Conservation (phyloP, 225 moss, liverwort and hornwort species). For the Physcomitrium patens region DNA sequence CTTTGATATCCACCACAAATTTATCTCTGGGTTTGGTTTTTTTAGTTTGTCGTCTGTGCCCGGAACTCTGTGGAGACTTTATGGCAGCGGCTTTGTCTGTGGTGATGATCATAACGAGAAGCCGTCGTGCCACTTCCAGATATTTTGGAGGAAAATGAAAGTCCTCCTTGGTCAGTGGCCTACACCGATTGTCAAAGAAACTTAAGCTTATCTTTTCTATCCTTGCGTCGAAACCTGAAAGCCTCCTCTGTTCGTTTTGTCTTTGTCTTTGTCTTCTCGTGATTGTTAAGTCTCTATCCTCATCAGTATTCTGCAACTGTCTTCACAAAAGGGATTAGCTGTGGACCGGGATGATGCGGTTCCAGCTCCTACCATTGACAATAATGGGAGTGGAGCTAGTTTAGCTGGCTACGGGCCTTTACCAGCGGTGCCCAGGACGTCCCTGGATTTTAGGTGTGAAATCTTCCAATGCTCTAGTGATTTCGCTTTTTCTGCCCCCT, state of each 20-base stretch:
- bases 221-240: background rate
- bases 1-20: background rate
- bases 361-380: constrained; percentile 30
- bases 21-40: background rate
- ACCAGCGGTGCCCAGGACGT: constrained; percentile 44
- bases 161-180: background rate
- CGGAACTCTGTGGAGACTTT: background rate
- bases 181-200: background rate
- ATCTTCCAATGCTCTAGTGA: constrained; percentile 15
- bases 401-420: constrained; percentile 63
- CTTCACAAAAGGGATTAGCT: constrained; percentile 45
- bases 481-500: constrained; percentile 17
- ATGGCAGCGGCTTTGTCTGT: background rate
- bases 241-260: background rate
- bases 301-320: constrained; percentile 14
- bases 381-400: constrained; percentile 50
- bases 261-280: background rate
- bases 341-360: constrained; percentile 64
- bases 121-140: background rate
- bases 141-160: constrained; percentile 8
- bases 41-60: background rate
- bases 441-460: constrained; percentile 74
- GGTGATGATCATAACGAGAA: background rate
- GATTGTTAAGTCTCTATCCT: constrained; percentile 8
- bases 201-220: background rate